These are phyloP conservation scores for Chrysosporium keratinophilum DNA, from an alignment of 2,329 filamentous ascomycete genomes.

Conservation along the genomic window DNA sequence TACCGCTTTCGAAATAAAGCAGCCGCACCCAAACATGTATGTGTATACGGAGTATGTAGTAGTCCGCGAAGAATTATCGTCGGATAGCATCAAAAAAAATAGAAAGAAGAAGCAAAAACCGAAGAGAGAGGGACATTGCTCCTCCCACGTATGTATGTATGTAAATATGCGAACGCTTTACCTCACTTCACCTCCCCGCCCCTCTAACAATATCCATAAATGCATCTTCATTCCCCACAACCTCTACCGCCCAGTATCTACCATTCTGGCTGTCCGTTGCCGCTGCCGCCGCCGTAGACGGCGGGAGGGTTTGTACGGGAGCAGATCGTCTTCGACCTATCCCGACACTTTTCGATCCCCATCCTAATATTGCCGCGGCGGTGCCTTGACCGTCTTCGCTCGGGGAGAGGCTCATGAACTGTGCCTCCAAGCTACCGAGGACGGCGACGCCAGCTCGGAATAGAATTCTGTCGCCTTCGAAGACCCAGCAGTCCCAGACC, in stretches of 20 bases:
- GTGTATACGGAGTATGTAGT: too few relatives aligned
- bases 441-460: slow-evolving; percentile 38
- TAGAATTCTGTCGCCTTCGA: slow-evolving; percentile 48
- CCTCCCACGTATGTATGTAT: too few relatives aligned
- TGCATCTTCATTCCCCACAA: slow-evolving; percentile 21
- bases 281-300: too few relatives aligned
- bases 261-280: not conserved
- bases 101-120: too few relatives aligned
- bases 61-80: too few relatives aligned
- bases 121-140: too few relatives aligned
- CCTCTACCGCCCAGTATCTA: slow-evolving; percentile 22
- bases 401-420: slow-evolving; percentile 32
- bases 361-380: slow-evolving; percentile 22
- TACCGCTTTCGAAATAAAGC: too few relatives aligned
- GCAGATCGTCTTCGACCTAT: not conserved
- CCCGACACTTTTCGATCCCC: slow-evolving; percentile 19
- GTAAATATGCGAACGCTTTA: too few relatives aligned
- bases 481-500: slow-evolving; percentile 52
- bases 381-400: slow-evolving; percentile 26
- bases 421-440: slow-evolving; percentile 35
- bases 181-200: slow-evolving; percentile 22
- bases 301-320: not conserved
- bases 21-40: too few relatives aligned
- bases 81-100: too few relatives aligned
- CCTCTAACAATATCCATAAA: slow-evolving; percentile 25